Percentiles rank a stretch among this genome's conserved stretches.
phyloP scores from a whole-genome alignment of 768 basidiomycete genomes.

The Hemileccinum impolitum region DNA sequence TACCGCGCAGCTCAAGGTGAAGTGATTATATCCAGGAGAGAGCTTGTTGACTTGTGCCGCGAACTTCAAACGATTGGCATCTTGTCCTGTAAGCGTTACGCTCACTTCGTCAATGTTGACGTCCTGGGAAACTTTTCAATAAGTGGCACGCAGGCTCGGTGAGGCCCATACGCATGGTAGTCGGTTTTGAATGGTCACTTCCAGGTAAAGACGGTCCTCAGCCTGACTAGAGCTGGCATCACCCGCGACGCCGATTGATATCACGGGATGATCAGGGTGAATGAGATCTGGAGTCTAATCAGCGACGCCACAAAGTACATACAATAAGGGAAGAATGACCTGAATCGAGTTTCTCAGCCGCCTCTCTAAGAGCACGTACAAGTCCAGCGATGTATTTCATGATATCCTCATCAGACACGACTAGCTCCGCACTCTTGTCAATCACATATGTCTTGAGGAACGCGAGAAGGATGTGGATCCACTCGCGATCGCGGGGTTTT shows the following conservation, averaged over 20 bases:
- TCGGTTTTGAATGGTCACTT: slow-evolving; percentile 58
- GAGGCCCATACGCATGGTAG: slow-evolving; percentile 67
- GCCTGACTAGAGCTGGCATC: slow-evolving; percentile 51
- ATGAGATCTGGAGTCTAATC: slow-evolving; percentile 50
- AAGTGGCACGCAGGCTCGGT: not conserved
- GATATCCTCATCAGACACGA: slow-evolving; percentile 52
- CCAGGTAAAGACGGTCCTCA: slow-evolving; percentile 63
- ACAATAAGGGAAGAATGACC: slow-evolving; percentile 37
- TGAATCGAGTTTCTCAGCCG: slow-evolving; percentile 50
- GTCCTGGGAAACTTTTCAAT: slow-evolving; percentile 38
- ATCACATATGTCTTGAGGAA: slow-evolving; percentile 71
- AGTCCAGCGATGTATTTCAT: slow-evolving; percentile 50
- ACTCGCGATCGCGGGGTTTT: slow-evolving; percentile 66
- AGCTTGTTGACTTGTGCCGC: slow-evolving; percentile 40
- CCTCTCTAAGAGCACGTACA: slow-evolving; percentile 45
- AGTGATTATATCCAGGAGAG: slow-evolving; percentile 52
- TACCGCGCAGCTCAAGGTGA: slow-evolving; percentile 73
- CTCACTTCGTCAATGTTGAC: slow-evolving; percentile 61
- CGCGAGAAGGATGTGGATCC: slow-evolving; percentile 74
- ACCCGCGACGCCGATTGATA: slow-evolving; percentile 49
- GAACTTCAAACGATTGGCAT: slow-evolving; percentile 61
- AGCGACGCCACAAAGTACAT: slow-evolving; percentile 2
- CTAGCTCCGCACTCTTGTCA: slow-evolving; percentile 47
- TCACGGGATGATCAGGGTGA: slow-evolving; percentile 65
- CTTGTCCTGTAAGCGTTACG: slow-evolving; percentile 58